Conservation (phyloP, 768 basidiomycete species). For the Pleurotus pulmonarius region DNA sequence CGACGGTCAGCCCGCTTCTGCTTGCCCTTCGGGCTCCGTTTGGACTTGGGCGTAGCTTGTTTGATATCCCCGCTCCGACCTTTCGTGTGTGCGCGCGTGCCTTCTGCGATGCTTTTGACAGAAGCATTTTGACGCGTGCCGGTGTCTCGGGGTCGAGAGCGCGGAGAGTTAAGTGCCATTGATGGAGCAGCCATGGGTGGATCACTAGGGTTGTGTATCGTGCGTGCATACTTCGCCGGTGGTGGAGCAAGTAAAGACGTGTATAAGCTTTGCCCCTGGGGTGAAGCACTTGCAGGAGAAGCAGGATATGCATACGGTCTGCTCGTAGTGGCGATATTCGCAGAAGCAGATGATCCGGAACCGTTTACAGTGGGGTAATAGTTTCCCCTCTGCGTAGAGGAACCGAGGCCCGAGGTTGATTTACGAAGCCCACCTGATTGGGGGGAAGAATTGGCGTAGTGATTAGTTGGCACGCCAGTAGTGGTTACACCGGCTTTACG, state of each 20-base stretch:
- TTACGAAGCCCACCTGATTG: slow-evolving; percentile 38
- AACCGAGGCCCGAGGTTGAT: slow-evolving; percentile 43
- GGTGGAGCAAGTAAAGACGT: slow-evolving; percentile 74
- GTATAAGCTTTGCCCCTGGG: slow-evolving; percentile 55
- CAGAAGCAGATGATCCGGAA: slow-evolving; percentile 9
- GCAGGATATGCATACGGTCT: slow-evolving; percentile 27
- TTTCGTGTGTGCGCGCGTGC: slow-evolving; percentile 42
- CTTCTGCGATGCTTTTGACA: slow-evolving; percentile 42
- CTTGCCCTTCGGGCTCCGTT: slow-evolving; percentile 46
- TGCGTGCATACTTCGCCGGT: slow-evolving; percentile 71
- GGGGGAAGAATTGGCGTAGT: slow-evolving; percentile 50
- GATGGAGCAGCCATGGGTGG: slow-evolving; percentile 59
- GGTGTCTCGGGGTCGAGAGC: slow-evolving; percentile 25
- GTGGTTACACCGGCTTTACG: slow-evolving; percentile 38
- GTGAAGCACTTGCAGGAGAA: slow-evolving; percentile 27
- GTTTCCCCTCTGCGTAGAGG: slow-evolving; percentile 25
- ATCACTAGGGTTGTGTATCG: slow-evolving; percentile 71
- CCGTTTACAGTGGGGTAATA: slow-evolving; percentile 35
- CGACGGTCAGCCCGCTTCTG: slow-evolving; percentile 30
- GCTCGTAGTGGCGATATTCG: slow-evolving; percentile 23
- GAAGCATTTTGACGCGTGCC: slow-evolving; percentile 14
- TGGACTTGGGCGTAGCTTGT: slow-evolving; percentile 29
- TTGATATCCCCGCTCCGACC: slow-evolving; percentile 29
- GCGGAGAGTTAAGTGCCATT: slow-evolving; percentile 42
- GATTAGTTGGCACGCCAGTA: slow-evolving; percentile 31